Base-by-base conservation (phyloP, 2,329 filamentous ascomycete genomes). In the Colletotrichum sp. region DNA sequence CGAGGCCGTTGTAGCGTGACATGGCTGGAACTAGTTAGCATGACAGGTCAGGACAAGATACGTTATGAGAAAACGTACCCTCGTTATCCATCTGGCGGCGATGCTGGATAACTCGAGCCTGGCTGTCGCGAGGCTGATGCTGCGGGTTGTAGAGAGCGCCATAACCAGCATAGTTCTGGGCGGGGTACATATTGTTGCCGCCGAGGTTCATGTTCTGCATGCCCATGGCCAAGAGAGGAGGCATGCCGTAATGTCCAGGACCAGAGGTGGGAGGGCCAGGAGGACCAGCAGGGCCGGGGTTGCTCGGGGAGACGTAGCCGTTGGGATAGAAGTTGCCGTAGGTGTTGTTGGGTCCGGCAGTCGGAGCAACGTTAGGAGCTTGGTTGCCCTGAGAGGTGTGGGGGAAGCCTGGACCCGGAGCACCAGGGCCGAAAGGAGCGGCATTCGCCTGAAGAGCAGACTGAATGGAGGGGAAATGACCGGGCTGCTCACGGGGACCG, bases 1-100 rank as follows among this genome's bases (percentile, higher is more conserved):
- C 92, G 82, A 95, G 91, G 83, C 97, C 96, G 80, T 94, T 92
- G 86, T 95, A 98, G 76, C 95, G 94, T 80, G 94, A 94, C 88
- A 95, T 94, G 79, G 88, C 91, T 92, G 30, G 72, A 68, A 57
- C 26, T 44, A 32, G 73, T 88, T 80, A 88, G 85, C 64, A 39
- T 26, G 12, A 18, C 9, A 10, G 13, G 8, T 7, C 16, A 28
- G 6, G 15, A 57, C 24, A 10, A 16, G 64, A 67, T 49, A 24
- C 32, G 16, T 24, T 9, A 69, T 24, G 18, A 39, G 26, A 30
- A 30, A 15, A 80, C 87, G 85, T 87, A 90, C 93, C 93, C 86
- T 95, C 93, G 78, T 91, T 93, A 81, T 95, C 93, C 81, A 94
- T 90, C 83, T 93, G 90, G 79, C 95, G 94, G 78, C 95, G 93